A percentile compares a stretch with the other conserved stretches of the same genome.
Conservation (phyloP, 352 stramenopile genomes). For the Globisporangium barbulae region DNA sequence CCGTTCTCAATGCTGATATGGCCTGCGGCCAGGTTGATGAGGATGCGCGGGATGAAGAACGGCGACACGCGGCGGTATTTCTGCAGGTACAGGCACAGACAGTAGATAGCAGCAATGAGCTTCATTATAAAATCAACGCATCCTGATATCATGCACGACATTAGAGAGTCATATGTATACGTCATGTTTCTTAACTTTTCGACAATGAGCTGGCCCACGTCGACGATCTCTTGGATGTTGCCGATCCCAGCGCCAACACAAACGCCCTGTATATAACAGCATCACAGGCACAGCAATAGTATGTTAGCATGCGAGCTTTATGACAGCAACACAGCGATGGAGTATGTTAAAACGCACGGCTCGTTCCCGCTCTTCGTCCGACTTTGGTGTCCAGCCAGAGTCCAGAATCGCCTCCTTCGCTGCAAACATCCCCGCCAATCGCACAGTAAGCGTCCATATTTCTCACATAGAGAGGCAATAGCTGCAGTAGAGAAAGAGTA, state of each 20-base stretch:
- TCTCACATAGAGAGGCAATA: not conserved
- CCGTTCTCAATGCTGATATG: constrained; percentile 90
- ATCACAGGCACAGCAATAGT: not conserved
- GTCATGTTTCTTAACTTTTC: constrained; percentile 41
- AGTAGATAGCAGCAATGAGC: not conserved
- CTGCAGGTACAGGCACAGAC: constrained; percentile 19
- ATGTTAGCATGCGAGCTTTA: not conserved
- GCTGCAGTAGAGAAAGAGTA: not conserved
- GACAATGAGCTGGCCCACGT: constrained; percentile 58
- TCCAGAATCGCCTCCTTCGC: constrained; percentile 81
- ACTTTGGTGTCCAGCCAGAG: constrained; percentile 56
- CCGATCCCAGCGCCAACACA: constrained; percentile 83
- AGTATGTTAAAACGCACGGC: constrained; percentile 30
- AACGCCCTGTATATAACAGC: constrained; percentile 45
- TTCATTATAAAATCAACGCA: not conserved
- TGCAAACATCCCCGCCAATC: constrained; percentile 13
- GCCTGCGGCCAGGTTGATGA: constrained; percentile 92
- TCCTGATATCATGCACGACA: too few species aligned
- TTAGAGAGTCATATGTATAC: too few species aligned
- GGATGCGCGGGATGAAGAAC: constrained; percentile 93
- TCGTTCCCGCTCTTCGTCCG: constrained; percentile 64
- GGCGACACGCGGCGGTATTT: constrained; percentile 90
- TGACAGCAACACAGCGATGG: not conserved
- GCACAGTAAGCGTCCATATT: not conserved
- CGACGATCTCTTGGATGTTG: constrained; percentile 84